Percentiles rank a stretch among this genome's conserved stretches.
These are phyloP conservation scores for Auricularia sp. DNA, from an alignment of 768 basidiomycete species.

Conservation along the genomic window DNA sequence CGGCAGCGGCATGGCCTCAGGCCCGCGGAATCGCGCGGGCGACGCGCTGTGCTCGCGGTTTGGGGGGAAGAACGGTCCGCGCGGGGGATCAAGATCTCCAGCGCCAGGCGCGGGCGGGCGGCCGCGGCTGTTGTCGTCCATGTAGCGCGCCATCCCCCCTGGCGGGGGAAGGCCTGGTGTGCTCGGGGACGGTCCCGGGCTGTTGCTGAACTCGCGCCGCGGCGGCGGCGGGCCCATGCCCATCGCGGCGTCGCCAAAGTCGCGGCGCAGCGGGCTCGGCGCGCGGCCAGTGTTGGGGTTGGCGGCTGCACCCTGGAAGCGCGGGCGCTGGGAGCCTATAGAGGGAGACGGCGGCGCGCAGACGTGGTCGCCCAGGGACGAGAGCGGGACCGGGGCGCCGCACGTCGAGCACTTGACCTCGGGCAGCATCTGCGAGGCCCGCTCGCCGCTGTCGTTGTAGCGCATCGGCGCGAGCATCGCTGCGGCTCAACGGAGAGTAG, in stretches of 20 bases:
- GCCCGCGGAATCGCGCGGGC: background rate
- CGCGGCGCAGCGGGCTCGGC: background rate
- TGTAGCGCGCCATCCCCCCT: background rate
- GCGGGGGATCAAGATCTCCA: background rate
- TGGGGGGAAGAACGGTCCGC: background rate
- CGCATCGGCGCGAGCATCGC: background rate
- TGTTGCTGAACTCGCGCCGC: background rate
- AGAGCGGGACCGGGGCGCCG: conserved; percentile 54
- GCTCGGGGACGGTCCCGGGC: background rate
- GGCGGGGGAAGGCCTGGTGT: background rate
- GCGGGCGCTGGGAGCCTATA: conserved; percentile 17
- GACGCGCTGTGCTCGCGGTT: background rate
- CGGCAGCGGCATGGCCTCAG: background rate
- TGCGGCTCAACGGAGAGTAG: background rate
- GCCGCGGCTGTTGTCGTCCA: background rate
- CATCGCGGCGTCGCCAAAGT: background rate
- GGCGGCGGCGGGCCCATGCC: background rate
- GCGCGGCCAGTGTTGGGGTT: conserved; percentile 17
- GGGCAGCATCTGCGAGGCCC: conserved; percentile 71
- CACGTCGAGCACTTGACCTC: conserved; percentile 82
- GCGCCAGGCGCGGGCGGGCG: background rate
- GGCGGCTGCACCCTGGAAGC: conserved; percentile 22
- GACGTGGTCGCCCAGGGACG: conserved; percentile 66
- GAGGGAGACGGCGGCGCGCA: conserved; percentile 44
- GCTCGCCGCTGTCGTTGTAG: conserved; percentile 11